These are phyloP conservation scores for Hypomyces rosellus DNA, from an alignment of 2,329 filamentous ascomycete species.

Conservation along the genomic window DNA sequence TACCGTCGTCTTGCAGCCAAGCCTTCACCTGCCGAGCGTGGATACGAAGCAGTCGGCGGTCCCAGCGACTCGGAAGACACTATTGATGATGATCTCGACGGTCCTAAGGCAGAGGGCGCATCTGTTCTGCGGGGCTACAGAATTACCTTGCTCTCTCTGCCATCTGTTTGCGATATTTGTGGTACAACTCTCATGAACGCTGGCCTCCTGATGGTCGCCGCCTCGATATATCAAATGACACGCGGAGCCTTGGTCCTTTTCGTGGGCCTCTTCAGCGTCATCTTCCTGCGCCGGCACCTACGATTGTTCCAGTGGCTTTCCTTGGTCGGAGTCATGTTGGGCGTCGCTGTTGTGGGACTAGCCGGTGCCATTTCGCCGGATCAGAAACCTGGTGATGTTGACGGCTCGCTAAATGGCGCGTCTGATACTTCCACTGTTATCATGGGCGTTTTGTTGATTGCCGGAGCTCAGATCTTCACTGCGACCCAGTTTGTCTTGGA, in stretches of 20 bases:
- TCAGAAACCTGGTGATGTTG: slow-evolving; percentile 43
- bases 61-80: slow-evolving; percentile 29
- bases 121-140: slow-evolving; percentile 64
- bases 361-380: slow-evolving; percentile 77
- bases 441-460: slow-evolving; percentile 83
- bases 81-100: slow-evolving; percentile 15
- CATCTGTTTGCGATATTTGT: slow-evolving; percentile 87
- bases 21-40: slow-evolving; percentile 38
- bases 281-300: slow-evolving; percentile 77
- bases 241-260: slow-evolving; percentile 90
- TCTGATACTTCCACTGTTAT: slow-evolving; percentile 48
- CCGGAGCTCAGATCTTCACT: slow-evolving; percentile 92
- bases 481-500: slow-evolving; percentile 94
- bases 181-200: slow-evolving; percentile 98
- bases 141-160: slow-evolving; percentile 70
- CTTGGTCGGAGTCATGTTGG: slow-evolving; percentile 76
- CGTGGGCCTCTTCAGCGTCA: slow-evolving; percentile 88
- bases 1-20: slow-evolving; percentile 52
- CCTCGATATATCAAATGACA: slow-evolving; percentile 98
- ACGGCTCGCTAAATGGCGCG: slow-evolving; percentile 34
- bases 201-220: slow-evolving; percentile 85
- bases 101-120: slow-evolving; percentile 28
- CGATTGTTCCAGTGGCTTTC: slow-evolving; percentile 89
- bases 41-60: slow-evolving; percentile 60
- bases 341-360: slow-evolving; percentile 84